Evolutionary conservation across 2,329 filamentous ascomycete genomes (phyloP).

Genomic region (Thermothelomyces thermophilus): DNA sequence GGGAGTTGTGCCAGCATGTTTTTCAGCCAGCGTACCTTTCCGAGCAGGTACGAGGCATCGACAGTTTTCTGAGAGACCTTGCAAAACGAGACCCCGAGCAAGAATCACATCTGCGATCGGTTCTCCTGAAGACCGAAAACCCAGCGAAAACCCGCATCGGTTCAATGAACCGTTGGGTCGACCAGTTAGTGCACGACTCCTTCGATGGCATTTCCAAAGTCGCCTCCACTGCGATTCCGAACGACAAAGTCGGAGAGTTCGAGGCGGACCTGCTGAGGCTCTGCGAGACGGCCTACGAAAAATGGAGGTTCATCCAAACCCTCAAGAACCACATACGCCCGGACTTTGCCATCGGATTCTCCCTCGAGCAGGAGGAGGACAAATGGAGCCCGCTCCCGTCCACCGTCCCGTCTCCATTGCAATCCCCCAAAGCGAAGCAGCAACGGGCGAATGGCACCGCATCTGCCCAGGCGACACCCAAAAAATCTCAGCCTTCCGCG

Average conservation of each 20-base stretch:
- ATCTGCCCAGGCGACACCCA: no score
- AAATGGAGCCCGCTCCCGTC: not conserved
- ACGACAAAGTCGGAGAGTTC: not conserved
- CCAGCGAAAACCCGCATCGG: no score
- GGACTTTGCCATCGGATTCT: not conserved
- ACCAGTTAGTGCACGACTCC: no score
- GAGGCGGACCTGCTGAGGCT: not conserved
- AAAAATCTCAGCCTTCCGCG: no score
- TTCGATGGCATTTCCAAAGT: no score
- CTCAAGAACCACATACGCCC: conserved; percentile 4
- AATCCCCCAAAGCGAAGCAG: no score
- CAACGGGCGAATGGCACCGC: no score
- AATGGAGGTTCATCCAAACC: conserved; percentile 15
- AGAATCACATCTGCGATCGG: conserved; percentile 18
- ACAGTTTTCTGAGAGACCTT: not conserved
- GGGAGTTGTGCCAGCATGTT: conserved; percentile 27
- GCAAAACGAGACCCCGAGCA: not conserved
- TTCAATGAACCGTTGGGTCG: no score
- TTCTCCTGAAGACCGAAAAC: conserved; percentile 11
- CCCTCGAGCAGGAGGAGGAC: not conserved
- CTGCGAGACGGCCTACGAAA: conserved; percentile 1
- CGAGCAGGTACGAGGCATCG: not conserved
- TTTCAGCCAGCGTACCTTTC: conserved; percentile 31
- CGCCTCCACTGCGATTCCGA: no score
- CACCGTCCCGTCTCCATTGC: not conserved